Percentiles rank a stretch among this genome's conserved stretches.
These are phyloP conservation scores for Petunia hybrid DNA, from an alignment of 305 asterid species.

Conservation along the genomic window DNA sequence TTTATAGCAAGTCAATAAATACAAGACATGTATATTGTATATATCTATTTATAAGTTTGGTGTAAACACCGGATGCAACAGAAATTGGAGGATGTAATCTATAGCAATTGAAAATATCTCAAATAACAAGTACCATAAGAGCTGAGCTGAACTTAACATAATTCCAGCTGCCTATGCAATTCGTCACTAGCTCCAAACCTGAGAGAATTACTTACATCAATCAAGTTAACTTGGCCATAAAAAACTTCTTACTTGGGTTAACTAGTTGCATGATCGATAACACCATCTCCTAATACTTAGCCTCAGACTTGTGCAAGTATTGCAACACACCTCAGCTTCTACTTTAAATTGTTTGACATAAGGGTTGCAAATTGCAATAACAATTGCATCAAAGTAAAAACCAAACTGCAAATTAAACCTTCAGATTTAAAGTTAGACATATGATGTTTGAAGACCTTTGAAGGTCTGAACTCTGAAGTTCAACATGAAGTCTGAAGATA, in stretches of 20 bases:
- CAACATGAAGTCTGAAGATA: too few relatives aligned
- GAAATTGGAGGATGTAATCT: constrained; percentile 7
- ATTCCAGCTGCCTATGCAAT: constrained; percentile 1
- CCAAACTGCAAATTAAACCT: too few relatives aligned
- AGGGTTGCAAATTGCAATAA: too few relatives aligned
- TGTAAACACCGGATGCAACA: neutral
- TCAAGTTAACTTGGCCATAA: neutral
- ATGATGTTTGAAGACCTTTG: too few relatives aligned
- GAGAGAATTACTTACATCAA: neutral
- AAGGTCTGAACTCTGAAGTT: too few relatives aligned
- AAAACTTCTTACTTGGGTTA: neutral
- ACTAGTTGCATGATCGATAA: neutral
- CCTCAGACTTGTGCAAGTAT: neutral
- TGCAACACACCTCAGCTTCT: neutral
- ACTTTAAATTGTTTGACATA: too few relatives aligned
- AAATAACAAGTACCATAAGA: neutral
- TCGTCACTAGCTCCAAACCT: neutral
- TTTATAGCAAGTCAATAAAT: too few relatives aligned
- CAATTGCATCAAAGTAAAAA: too few relatives aligned
- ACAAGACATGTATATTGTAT: too few relatives aligned
- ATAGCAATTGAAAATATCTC: neutral
- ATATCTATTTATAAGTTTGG: too few relatives aligned
- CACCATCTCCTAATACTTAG: neutral
- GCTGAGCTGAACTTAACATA: constrained; percentile 14
- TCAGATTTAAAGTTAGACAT: too few relatives aligned